Conservation (phyloP, 2,329 filamentous ascomycete species). For the Curvularia sp. region DNA sequence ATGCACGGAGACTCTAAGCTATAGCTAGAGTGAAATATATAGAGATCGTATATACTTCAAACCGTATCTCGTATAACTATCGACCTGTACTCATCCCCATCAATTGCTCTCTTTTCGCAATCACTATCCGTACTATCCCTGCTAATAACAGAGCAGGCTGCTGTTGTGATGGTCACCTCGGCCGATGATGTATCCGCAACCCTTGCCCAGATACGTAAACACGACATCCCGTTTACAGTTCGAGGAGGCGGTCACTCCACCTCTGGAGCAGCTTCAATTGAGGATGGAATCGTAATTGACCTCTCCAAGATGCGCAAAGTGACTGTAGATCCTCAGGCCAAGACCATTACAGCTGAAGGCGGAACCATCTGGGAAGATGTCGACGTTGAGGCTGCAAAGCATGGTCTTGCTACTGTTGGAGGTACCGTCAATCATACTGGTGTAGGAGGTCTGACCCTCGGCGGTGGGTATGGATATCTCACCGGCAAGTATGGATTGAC, state of each 20-base stretch:
- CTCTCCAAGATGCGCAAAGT: constrained; percentile 61
- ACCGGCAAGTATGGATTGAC: constrained; percentile 62
- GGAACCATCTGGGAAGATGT: constrained; percentile 64
- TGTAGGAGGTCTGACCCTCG: constrained; percentile 63
- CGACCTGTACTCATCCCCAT: no score
- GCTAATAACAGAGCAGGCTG: constrained; percentile 21
- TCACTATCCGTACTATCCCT: no score
- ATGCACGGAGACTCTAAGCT: neutral
- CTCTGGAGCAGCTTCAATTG: constrained; percentile 58
- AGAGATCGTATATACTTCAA: no score
- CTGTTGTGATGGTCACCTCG: constrained; percentile 32
- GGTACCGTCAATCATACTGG: constrained; percentile 70
- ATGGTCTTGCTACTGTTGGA: constrained; percentile 65
- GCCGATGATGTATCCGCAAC: constrained; percentile 33
- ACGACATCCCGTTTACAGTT: constrained; percentile 60
- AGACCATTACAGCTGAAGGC: constrained; percentile 60
- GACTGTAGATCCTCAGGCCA: constrained; percentile 55
- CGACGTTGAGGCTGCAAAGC: constrained; percentile 58
- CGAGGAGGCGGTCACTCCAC: constrained; percentile 66
- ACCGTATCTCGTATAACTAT: neutral
- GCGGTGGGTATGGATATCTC: constrained; percentile 67
- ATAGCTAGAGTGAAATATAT: no score
- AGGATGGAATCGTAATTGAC: constrained; percentile 64
- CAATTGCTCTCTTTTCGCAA: neutral
- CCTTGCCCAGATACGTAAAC: constrained; percentile 30